Percentiles rank a stretch among this genome's conserved stretches.
These are phyloP conservation scores for Lyophyllum shimeji DNA, from an alignment of 768 basidiomycete genomes.

Conservation along the genomic window DNA sequence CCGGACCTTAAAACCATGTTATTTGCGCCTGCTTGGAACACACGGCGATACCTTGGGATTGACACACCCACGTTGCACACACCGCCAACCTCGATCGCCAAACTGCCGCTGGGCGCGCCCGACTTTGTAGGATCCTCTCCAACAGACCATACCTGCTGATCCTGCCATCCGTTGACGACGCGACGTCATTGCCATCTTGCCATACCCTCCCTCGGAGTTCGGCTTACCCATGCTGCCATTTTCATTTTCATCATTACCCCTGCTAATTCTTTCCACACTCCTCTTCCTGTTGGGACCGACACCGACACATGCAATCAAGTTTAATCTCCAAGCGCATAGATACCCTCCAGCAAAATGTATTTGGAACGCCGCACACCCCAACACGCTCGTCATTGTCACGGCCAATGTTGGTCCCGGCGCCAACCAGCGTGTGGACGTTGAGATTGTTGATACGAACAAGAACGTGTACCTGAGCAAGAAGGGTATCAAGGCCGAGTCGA, in stretches of 20 bases:
- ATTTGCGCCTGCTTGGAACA: slow-evolving; percentile 5
- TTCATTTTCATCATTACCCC: slow-evolving; percentile 20
- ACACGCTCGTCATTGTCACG: slow-evolving; percentile 92
- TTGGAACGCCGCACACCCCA: slow-evolving; percentile 89
- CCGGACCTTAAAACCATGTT: too few species aligned
- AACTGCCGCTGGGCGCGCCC: slow-evolving; percentile 4
- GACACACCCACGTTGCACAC: slow-evolving; percentile 16
- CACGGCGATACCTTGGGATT: slow-evolving; percentile 3
- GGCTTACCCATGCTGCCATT: slow-evolving; percentile 2
- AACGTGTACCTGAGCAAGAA: slow-evolving; percentile 92
- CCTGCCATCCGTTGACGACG: background rate
- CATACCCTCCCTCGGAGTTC: background rate
- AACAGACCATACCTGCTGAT: slow-evolving; percentile 2
- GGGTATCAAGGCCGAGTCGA: slow-evolving; percentile 85
- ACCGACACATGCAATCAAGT: slow-evolving; percentile 72
- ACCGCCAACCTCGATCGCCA: slow-evolving; percentile 3
- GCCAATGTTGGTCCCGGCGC: slow-evolving; percentile 82
- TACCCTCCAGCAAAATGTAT: slow-evolving; percentile 85
- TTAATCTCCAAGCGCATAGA: slow-evolving; percentile 67
- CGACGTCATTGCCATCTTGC: background rate
- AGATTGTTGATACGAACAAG: slow-evolving; percentile 84
- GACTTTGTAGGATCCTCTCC: background rate
- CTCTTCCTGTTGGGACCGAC: slow-evolving; percentile 29
- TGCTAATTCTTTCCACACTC: slow-evolving; percentile 27
- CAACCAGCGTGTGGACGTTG: slow-evolving; percentile 87